Conservation (phyloP, 768 basidiomycete species). For the Pisolithus sp. region DNA sequence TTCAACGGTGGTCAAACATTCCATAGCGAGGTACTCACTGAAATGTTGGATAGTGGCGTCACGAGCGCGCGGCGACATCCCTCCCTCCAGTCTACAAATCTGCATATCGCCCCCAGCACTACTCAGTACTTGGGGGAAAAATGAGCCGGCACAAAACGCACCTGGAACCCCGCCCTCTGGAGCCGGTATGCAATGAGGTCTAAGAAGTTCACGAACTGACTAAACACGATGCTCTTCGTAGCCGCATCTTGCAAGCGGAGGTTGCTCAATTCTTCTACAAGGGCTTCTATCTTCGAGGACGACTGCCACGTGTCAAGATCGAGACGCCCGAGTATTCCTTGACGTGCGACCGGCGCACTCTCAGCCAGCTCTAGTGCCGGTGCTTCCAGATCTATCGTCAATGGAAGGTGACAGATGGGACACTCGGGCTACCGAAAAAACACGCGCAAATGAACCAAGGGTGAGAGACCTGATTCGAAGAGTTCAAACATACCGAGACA, state of each 20-base stretch:
- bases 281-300: slow-evolving; percentile 95
- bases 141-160: slow-evolving; percentile 29
- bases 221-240: slow-evolving; percentile 95
- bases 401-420: slow-evolving; percentile 86
- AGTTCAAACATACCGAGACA: slow-evolving; percentile 39
- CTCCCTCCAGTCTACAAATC: slow-evolving; percentile 93
- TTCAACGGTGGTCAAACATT: background rate
- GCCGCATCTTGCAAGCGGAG: slow-evolving; percentile 79
- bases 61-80: slow-evolving; percentile 94
- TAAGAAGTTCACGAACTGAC: slow-evolving; percentile 89
- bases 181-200: slow-evolving; percentile 91
- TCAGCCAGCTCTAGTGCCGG: slow-evolving; percentile 84
- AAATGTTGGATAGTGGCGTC: slow-evolving; percentile 94
- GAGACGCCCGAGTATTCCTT: slow-evolving; percentile 90
- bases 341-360: slow-evolving; percentile 43
- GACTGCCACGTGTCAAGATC: slow-evolving; percentile 89
- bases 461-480: background rate
- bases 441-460: background rate
- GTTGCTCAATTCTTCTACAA: slow-evolving; percentile 89
- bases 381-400: slow-evolving; percentile 95
- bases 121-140: background rate
- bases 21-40: slow-evolving; percentile 46
- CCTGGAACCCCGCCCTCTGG: slow-evolving; percentile 87
- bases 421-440: slow-evolving; percentile 63
- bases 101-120: slow-evolving; percentile 23